Percentiles rank a stretch among this genome's conserved stretches.
Conservation (phyloP, 495 filamentous ascomycete genomes). For the Oidiodendron maius region DNA sequence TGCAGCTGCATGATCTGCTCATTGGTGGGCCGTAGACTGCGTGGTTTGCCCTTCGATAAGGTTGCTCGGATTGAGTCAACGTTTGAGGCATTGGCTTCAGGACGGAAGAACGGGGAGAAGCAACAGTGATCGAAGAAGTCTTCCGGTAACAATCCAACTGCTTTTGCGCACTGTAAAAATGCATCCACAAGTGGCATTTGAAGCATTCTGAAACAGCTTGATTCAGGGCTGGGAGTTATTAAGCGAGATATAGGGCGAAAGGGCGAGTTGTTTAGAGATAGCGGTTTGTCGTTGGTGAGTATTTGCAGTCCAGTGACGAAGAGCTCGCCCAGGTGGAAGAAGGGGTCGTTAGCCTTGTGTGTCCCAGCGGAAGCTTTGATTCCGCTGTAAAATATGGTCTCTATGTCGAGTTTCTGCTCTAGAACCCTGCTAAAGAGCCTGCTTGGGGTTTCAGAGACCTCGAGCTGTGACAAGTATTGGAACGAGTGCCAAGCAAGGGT, state of each 20-base stretch:
- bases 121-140: background rate
- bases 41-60: slow-evolving; percentile 23
- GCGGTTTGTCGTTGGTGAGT: no score
- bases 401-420: background rate
- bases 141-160: background rate
- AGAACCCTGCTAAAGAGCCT: no score
- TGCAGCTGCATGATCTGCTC: slow-evolving; percentile 37
- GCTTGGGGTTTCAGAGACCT: no score
- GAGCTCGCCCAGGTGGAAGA: slow-evolving; percentile 6
- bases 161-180: background rate
- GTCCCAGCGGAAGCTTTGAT: slow-evolving; percentile 4
- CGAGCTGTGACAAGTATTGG: no score
- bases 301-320: slow-evolving; percentile 1
- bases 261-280: no score
- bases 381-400: slow-evolving; percentile 2
- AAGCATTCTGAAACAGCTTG: background rate
- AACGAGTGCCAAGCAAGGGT: no score
- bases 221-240: background rate
- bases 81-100: background rate
- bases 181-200: background rate
- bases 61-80: background rate
- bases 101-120: background rate
- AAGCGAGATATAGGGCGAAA: no score
- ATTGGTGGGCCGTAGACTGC: slow-evolving; percentile 39
- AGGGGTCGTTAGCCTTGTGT: background rate